Base-by-base conservation (phyloP, 192 early-diverging fungal genomes). In the Pilobolus umbonatus region DNA sequence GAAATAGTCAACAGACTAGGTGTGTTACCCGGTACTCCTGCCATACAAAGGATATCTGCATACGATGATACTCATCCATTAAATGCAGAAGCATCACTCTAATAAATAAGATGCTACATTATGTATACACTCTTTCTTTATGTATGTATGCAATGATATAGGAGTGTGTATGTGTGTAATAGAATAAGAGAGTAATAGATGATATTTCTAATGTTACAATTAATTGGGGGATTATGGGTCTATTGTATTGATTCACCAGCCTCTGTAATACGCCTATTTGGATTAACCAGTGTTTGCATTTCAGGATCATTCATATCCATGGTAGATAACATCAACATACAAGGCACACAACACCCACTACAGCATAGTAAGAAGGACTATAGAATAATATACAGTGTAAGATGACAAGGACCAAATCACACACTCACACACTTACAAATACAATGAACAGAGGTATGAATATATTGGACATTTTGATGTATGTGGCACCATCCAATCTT, bases 361-460 rank as follows among this genome's bases (percentile, higher is more conserved):
- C 83, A 85, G 53, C 83, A 85, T 12, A 80, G 38, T 3, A 83
- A 31, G 34, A 83, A 54, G 4, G 80, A 75, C 28, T 69, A 43
- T 31, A 15, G 15, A 47, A 43, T 12, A 36, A 12, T 21, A 55
- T 11, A 55, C 19, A 30, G n/a, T 36, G 25, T n/a, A n/a, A 36
- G 14, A 21, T 4, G 21, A 22, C 1, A 50, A 48, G 22, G 26
- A 9, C 14, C 47, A 48, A 21, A 56, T n/a, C 2, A 47, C 43
- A 39, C n/a, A n/a, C n/a, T n/a, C 67, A 22, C 19, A 15, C 9
- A 61, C 67, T 60, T 55, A 64, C 64, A 54, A 82, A 63, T 9
- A 77, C 80, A 59, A 86, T 70, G 63, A 90, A 90, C 14, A 86
- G 67, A 7, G 88, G 88, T 21, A 87, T 73, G 46, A 90, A 62